phyloP scores from a whole-genome alignment of 1,284 basidiomycete genomes.

The Cryptococcus wingfieldii region DNA sequence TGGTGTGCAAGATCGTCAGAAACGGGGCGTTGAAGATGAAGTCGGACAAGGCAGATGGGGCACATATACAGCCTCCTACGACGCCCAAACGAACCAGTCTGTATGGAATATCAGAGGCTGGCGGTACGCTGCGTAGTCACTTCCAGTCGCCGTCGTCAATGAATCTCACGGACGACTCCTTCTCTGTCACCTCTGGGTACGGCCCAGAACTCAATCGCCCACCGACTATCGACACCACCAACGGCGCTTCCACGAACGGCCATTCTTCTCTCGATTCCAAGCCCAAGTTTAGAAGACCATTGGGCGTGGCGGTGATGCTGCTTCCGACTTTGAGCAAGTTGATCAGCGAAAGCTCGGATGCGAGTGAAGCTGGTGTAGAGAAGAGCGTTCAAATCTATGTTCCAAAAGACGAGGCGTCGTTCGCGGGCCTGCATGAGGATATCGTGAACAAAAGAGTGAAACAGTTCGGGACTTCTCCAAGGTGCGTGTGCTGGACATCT shows the following conservation, averaged over 20 bases:
- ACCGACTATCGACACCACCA: constrained; percentile 25
- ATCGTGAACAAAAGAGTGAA: constrained; percentile 75
- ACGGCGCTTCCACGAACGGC: constrained; percentile 5
- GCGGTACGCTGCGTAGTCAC: not conserved
- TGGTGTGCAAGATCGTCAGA: constrained; percentile 86
- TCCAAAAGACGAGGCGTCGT: constrained; percentile 75
- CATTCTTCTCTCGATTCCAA: constrained; percentile 16
- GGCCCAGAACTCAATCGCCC: constrained; percentile 25
- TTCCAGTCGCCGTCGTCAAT: constrained; percentile 20
- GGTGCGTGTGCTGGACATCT: constrained; percentile 53
- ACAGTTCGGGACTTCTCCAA: constrained; percentile 77
- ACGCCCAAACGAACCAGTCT: constrained; percentile 8
- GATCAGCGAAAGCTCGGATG: constrained; percentile 52
- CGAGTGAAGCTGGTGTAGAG: constrained; percentile 62
- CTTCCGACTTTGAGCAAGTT: constrained; percentile 66
- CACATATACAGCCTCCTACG: not conserved
- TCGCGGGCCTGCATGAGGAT: constrained; percentile 91
- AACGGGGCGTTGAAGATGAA: constrained; percentile 76
- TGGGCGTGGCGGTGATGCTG: constrained; percentile 89
- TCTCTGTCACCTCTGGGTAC: constrained; percentile 41
- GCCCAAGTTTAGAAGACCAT: constrained; percentile 69
- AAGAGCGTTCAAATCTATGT: constrained; percentile 85
- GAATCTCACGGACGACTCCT: constrained; percentile 41
- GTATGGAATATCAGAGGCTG: constrained; percentile 12
- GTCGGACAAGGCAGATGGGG: not conserved